phyloP scores from a whole-genome alignment of 208 protist genomes.

The Willaertia magna region DNA sequence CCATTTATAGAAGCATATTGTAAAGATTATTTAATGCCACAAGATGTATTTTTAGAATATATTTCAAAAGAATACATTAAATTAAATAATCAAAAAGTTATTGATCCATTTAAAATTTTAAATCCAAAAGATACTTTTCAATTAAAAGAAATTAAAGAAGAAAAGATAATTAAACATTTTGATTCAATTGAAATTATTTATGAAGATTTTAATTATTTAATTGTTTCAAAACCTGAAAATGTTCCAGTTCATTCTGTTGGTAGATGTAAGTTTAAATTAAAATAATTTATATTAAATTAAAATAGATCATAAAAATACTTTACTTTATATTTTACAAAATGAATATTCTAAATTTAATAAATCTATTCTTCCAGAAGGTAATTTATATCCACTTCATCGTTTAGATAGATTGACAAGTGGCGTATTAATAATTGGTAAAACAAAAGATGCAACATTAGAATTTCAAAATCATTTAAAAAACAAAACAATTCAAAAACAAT shows the following conservation, averaged over 20 bases:
- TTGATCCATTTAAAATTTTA: not conserved
- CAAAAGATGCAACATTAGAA: not conserved
- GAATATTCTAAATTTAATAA: not conserved
- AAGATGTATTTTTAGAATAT: not conserved
- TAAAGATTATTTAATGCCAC: not conserved
- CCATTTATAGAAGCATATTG: not conserved
- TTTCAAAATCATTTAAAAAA: not conserved
- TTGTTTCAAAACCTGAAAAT: not conserved
- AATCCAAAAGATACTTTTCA: not conserved
- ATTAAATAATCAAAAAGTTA: not conserved
- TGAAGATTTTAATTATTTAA: not conserved
- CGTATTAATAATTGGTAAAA: not conserved
- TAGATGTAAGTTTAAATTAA: not conserved
- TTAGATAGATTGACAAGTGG: not conserved
- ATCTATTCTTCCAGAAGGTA: not conserved
- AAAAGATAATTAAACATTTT: not conserved
- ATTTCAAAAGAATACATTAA: not conserved
- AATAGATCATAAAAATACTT: constrained; percentile 42
- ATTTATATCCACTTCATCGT: not conserved
- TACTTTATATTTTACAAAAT: constrained; percentile 29
- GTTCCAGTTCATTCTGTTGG: not conserved
- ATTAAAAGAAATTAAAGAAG: not conserved
- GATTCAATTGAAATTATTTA: not conserved
- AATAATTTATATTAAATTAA: not conserved
- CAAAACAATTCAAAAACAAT: not conserved